Evolutionary conservation across 2,329 filamentous ascomycete species (phyloP).

Genomic region (Ophiostoma tasmaniense): DNA sequence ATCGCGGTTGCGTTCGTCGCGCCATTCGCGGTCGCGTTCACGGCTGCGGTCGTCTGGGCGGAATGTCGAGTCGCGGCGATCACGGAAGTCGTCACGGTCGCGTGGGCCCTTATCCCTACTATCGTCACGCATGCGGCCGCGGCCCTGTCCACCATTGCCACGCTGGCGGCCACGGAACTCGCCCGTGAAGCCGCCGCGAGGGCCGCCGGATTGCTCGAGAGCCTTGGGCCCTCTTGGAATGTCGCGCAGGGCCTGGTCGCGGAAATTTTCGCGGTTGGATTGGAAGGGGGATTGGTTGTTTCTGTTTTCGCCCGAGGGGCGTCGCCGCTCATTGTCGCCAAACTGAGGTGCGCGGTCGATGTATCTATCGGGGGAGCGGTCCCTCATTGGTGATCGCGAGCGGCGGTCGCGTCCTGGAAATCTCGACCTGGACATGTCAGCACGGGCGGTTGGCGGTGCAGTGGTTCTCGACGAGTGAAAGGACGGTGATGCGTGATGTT

Average conservation of each 20-base stretch:
- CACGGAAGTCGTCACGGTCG: constrained; percentile 54
- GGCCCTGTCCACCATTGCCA: constrained; percentile 47
- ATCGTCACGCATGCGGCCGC: constrained; percentile 55
- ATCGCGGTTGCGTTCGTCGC: constrained; percentile 36
- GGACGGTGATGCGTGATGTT: no score
- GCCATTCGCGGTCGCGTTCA: constrained; percentile 43
- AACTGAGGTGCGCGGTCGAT: constrained; percentile 45
- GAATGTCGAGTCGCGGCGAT: constrained; percentile 43
- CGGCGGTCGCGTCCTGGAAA: constrained; percentile 52
- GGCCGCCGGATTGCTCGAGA: constrained; percentile 59
- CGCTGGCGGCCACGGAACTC: constrained; percentile 57
- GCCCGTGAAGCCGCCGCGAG: constrained; percentile 55
- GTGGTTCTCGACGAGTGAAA: background rate
- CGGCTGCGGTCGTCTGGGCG: constrained; percentile 44
- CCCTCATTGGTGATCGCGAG: constrained; percentile 53
- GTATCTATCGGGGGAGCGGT: constrained; percentile 62
- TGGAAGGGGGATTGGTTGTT: constrained; percentile 52
- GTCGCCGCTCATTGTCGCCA: constrained; percentile 58
- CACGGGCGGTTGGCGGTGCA: background rate
- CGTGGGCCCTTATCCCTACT: constrained; percentile 45
- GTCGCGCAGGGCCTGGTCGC: constrained; percentile 52
- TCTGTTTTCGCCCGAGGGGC: constrained; percentile 52
- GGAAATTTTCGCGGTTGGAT: constrained; percentile 49
- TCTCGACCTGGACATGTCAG: constrained; percentile 38
- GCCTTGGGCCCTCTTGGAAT: constrained; percentile 77